These are phyloP conservation scores for Falciphora oryzae DNA, from an alignment of 2,329 filamentous ascomycete genomes.

Conservation along the genomic window DNA sequence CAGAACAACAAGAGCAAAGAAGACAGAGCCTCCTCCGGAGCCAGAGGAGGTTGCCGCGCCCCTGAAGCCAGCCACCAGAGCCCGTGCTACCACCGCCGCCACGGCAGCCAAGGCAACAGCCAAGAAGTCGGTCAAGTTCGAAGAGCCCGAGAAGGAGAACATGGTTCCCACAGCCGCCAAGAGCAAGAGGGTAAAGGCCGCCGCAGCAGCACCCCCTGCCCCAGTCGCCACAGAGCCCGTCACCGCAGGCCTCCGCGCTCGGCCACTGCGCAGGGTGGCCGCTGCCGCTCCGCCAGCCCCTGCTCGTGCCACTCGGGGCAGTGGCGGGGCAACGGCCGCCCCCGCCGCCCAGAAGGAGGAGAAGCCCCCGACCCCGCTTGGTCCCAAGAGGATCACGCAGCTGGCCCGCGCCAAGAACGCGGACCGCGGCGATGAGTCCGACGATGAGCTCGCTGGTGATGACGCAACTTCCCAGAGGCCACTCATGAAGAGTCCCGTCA, in stretches of 20 bases:
- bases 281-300: conserved; percentile 22
- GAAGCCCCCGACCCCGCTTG: conserved; percentile 42
- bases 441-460: conserved; percentile 54
- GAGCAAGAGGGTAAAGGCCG: conserved; percentile 24
- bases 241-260: conserved; percentile 29
- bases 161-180: conserved; percentile 35
- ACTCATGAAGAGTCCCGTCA: conserved; percentile 50
- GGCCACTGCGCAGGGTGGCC: conserved; percentile 16
- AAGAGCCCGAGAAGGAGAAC: conserved; percentile 62
- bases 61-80: conserved; percentile 30
- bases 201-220: conserved; percentile 15
- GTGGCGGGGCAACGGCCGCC: conserved; percentile 20
- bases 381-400: conserved; percentile 60
- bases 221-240: conserved; percentile 13
- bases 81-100: conserved; percentile 31
- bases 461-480: conserved; percentile 42
- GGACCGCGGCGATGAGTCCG: conserved; percentile 41
- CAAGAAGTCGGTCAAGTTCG: conserved; percentile 59
- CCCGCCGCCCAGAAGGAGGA: conserved; percentile 25
- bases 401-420: conserved; percentile 33
- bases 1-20: conserved; percentile 27
- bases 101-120: conserved; percentile 36
- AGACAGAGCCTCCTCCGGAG: conserved; percentile 1
- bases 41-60: conserved; percentile 10
- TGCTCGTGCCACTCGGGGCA: conserved; percentile 9